Base-by-base conservation (phyloP, 371 early-diverging fungal species). In the Syncephalastrum sp. region DNA sequence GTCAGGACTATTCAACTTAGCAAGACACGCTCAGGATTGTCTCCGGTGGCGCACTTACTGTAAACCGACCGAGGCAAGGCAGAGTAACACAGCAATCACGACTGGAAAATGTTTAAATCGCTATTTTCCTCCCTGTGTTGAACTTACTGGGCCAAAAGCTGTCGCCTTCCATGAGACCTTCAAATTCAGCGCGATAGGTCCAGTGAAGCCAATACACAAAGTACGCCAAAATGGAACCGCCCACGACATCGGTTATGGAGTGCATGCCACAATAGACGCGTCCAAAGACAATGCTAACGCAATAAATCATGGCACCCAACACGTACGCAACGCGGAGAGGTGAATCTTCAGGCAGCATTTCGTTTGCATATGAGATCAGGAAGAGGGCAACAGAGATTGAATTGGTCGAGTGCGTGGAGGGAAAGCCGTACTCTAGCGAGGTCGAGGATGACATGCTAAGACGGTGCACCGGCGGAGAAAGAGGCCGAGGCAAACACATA, bases 221-320 rank as follows among this genome's bases (percentile, higher is more conserved):
- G 29, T 82, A 72, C 4, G 87, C 92, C 23, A 89, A 62, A 7
- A 83, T 42, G 15, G 79, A 64, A 15, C 91, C 92, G 45, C 86
- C 89, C n/a, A 83, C 47, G 42, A 90, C 81, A 66, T 92, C 92
- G 29, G 84, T 84, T 12, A 87, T 52, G 41, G 79, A 72, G 69
- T 92, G 92, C 90, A 92, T 89, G 17, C 91, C 92, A 57, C 88
- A 89, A 56, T 88, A 82, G 10, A 91, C 60, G 51, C 92, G 66
- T 15, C 85, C 85, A 67, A 86, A 72, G 4, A 84, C 84, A 42
- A 92, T 83, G 50, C 84, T 77, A 17, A 76, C 56, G n/a, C 84
- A 82, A 66, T 90, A 92, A 38, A 82, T 56, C 33, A 68, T 45
- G 47, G 82, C 70, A 4, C 68, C 75, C 27, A 75, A 49, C 44